Evolutionary conservation across 2,329 filamentous ascomycete genomes (phyloP).

Genomic region (Fusarium odoratissimum): DNA sequence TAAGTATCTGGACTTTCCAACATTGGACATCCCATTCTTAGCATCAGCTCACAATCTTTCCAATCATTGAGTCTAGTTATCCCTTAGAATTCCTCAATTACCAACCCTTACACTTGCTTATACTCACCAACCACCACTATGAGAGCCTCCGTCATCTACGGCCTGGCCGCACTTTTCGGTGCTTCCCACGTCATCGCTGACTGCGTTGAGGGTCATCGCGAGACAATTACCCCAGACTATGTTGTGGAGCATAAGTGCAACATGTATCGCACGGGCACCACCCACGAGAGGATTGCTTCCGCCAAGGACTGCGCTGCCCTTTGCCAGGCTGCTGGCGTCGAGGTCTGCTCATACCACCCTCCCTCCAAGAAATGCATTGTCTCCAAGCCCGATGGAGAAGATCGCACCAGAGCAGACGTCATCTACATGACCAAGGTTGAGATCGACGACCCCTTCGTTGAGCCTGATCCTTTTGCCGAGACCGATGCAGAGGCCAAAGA

Average conservation of each 20-base stretch:
- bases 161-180: neutral
- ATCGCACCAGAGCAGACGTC: neutral
- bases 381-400: neutral
- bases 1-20: neutral
- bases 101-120: too few species aligned
- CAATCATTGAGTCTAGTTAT: too few species aligned
- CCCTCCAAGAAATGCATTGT: neutral
- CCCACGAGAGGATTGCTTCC: neutral
- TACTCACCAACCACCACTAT: too few species aligned
- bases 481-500: neutral
- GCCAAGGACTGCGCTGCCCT: neutral
- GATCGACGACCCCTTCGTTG: neutral
- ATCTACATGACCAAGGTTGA: neutral
- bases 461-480: neutral
- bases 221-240: neutral
- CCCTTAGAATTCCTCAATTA: too few species aligned
- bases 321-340: neutral
- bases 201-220: neutral
- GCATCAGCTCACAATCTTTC: too few species aligned
- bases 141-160: too few species aligned
- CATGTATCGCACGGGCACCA: neutral
- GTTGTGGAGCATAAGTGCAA: neutral
- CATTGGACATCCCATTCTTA: too few species aligned
- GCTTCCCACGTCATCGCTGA: neutral
- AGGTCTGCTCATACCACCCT: neutral